These are phyloP conservation scores for Actinidia polygama DNA, from an alignment of 179 eudicot species.

Conservation along the genomic window DNA sequence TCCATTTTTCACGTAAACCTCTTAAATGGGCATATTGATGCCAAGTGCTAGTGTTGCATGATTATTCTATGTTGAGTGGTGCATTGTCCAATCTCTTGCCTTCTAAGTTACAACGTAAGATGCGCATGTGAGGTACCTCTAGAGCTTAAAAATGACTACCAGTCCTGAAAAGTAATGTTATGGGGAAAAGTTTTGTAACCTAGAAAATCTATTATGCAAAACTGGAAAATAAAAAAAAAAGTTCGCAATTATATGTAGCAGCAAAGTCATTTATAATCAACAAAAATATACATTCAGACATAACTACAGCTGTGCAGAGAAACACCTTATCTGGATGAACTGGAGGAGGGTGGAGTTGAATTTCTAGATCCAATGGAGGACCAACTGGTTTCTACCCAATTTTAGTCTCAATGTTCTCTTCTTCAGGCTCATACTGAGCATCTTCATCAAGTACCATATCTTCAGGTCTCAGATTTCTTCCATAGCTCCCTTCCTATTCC, in stretches of 20 bases:
- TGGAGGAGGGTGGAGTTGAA: slow-evolving; percentile 89
- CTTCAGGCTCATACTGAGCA: slow-evolving; percentile 71
- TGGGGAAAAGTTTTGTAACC: too few species aligned
- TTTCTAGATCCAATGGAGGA: slow-evolving; percentile 89
- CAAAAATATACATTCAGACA: slow-evolving; percentile 5
- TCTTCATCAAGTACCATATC: slow-evolving; percentile 92
- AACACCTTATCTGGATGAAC: slow-evolving; percentile 77
- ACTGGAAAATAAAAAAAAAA: neutral
- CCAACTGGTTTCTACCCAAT: slow-evolving; percentile 84
- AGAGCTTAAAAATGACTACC: neutral
- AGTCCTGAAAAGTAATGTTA: too few species aligned
- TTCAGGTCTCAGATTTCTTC: slow-evolving; percentile 72
- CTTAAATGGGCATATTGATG: neutral
- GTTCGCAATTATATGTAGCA: slow-evolving; percentile 6
- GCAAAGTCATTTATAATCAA: neutral
- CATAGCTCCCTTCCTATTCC: slow-evolving; percentile 85
- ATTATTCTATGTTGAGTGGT: neutral
- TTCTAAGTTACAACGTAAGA: neutral
- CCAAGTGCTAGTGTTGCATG: neutral
- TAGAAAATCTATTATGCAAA: too few species aligned
- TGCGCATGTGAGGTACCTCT: neutral
- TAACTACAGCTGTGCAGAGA: neutral
- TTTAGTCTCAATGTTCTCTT: slow-evolving; percentile 67
- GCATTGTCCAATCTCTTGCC: neutral
- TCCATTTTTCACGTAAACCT: neutral